Evolutionary conservation across 306 rosid species (phyloP), one percentile per base, ranked within the genome.

Genomic region (Ormosia emarginata): DNA sequence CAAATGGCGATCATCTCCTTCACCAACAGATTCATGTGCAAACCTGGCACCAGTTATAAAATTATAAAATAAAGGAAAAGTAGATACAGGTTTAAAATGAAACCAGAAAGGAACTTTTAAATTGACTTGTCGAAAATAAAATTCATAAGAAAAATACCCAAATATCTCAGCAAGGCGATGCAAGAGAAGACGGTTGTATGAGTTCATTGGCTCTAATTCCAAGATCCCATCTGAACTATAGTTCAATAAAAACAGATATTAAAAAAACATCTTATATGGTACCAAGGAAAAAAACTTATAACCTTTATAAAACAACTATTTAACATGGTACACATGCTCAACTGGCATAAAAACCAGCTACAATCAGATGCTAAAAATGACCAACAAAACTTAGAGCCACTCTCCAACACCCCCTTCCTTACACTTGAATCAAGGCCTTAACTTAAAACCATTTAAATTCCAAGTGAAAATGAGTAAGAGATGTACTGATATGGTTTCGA

Each of bases 91-190:
- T 32, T 67, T 39, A 72, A 77, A 61, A 62, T 67, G 52, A 64
- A 67, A 67, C 57, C 67, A 75, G 14, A 83, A 44, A 14, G 43
- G 80, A 83, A 1, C 5, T 53, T 68, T 8, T 49, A 67, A 30
- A 70, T 36, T 62, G 36, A 68, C 34, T 57, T 50, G 72, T 59
- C 74, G 68, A 75, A 40, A 82, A 43, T 29, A 65, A 64, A 78
- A 75, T 52, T 75, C 37, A 52, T 34, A 34, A 71, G 81, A 62
- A 78, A 73, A 71, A 71, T 86, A 95, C 99, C 98, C 98, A 89
- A 95, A 95, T 86, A 95, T 95, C 86, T 95, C 99, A 43, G 99
- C 98, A 86, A 95, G 98, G 62, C 97, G 98, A 70, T 95, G 99
- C 89, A 95, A 88, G 71, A 95, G 98, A 87, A 93, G 98, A 81